These are phyloP conservation scores for Ustilago lituana DNA, from an alignment of 1,284 basidiomycete species.

Conservation along the genomic window DNA sequence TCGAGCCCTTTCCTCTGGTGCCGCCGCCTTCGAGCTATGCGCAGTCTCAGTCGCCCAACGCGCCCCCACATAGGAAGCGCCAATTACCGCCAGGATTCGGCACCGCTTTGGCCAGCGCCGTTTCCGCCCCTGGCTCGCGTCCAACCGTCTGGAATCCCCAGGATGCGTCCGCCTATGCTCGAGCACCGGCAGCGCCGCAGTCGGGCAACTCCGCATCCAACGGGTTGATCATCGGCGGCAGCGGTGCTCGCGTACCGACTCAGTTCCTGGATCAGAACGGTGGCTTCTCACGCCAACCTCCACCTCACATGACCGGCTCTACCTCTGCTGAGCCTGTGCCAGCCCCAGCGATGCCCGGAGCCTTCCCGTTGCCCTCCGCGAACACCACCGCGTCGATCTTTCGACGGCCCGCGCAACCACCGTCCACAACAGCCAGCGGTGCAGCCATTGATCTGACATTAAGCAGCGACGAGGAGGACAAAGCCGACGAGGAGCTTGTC, in stretches of 20 bases:
- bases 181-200: not conserved
- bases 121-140: slow-evolving; percentile 5
- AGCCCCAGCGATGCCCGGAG: slow-evolving; percentile 9
- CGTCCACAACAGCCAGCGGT: not conserved
- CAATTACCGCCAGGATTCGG: slow-evolving; percentile 26
- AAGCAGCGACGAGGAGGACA: slow-evolving; percentile 36
- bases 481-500: slow-evolving; percentile 11
- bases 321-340: not conserved
- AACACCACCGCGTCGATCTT: not conserved
- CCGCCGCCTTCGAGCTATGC: slow-evolving; percentile 3
- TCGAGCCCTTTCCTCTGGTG: slow-evolving; percentile 33
- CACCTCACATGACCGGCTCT: not conserved
- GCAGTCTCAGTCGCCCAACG: not conserved
- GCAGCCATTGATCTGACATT: slow-evolving; percentile 42
- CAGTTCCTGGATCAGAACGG: slow-evolving; percentile 48
- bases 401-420: not conserved
- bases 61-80: slow-evolving; percentile 10
- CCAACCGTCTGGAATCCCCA: slow-evolving; percentile 15
- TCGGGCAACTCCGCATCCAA: not conserved
- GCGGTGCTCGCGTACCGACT: slow-evolving; percentile 57
- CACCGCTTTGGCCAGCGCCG: not conserved
- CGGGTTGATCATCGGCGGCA: slow-evolving; percentile 48
- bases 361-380: slow-evolving; percentile 1
- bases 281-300: slow-evolving; percentile 22
- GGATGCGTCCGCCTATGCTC: no score